These are phyloP conservation scores for Nelumbo lutea DNA, from an alignment of 164 flowering plant genomes.

Conservation along the genomic window DNA sequence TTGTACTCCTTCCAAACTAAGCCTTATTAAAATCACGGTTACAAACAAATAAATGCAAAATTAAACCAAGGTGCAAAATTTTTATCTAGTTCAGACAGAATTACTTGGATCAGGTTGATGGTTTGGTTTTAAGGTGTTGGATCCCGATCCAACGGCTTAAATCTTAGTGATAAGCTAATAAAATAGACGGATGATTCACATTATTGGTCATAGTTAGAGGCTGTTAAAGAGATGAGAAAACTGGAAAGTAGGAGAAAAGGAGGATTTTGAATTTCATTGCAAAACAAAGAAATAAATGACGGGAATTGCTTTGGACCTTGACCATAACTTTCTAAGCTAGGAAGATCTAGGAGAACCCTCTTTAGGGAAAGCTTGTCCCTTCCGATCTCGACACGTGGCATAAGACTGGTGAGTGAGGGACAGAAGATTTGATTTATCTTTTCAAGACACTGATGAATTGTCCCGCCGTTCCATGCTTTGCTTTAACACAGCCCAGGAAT, in stretches of 20 bases:
- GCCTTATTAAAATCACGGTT: too few species aligned
- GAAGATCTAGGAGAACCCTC: constrained; percentile 36
- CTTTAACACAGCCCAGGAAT: constrained; percentile 21
- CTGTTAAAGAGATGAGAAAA: not conserved
- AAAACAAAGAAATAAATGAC: not conserved
- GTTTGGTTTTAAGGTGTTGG: too few species aligned
- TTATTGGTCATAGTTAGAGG: too few species aligned
- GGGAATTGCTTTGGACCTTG: constrained; percentile 35
- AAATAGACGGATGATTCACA: too few species aligned
- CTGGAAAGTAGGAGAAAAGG: not conserved
- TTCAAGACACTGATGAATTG: not conserved
- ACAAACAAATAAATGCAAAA: too few species aligned
- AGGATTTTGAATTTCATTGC: not conserved
- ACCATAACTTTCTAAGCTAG: constrained; percentile 70
- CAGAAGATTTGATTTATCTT: not conserved
- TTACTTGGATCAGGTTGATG: too few species aligned
- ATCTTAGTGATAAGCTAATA: too few species aligned
- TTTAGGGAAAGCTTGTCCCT: constrained; percentile 10
- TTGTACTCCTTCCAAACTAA: too few species aligned
- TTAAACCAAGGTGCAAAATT: too few species aligned
- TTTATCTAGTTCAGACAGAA: too few species aligned
- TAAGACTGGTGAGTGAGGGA: not conserved
- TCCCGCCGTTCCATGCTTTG: constrained; percentile 21
- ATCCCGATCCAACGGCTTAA: too few species aligned
- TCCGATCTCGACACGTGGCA: constrained; percentile 18